Evolutionary conservation across 345 rosid species (phyloP), one percentile per base, ranked within the genome.

Genomic region (Euphorbia peplus): DNA sequence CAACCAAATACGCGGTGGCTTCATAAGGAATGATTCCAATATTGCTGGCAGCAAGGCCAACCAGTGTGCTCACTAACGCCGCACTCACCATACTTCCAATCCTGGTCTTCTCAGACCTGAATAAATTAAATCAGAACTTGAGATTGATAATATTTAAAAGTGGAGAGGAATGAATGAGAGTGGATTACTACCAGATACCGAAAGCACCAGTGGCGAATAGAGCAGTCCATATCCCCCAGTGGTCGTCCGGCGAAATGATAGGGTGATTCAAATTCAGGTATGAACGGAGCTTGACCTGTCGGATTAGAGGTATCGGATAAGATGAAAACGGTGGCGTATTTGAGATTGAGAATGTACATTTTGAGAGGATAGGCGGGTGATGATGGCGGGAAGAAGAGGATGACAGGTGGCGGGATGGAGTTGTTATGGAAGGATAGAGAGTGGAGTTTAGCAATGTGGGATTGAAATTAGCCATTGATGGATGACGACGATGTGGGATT

Each of bases 131-230:
- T 11, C 19, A 21, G n/a, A 26, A 0, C 48, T 60, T 16, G 6
- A 35, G 14, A 21, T 10, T 25, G 14, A 6, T 44, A 5, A 16
- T 25, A n/a, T n/a, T n/a, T n/a, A n/a, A n/a, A n/a, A n/a, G n/a
- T n/a, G n/a, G n/a, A n/a, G n/a, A n/a, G n/a, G n/a, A n/a, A n/a
- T n/a, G n/a, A n/a, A n/a, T n/a, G n/a, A n/a, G n/a, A 11, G 47
- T 6, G 12, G 50, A 44, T 56, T 80, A 88, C 96, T 80, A 88
- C 96, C 96, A 90, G 75, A 93, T 78, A 24, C 97, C 98, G 35
- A 88, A 85, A 65, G 93, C 90, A n/a, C 97, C 97, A 55, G 87
- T 64, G 76, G 91, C 86, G 76, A 93, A 85, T 77, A 90, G 89
- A 72, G 85, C 76, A 5, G 93, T 80, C 97, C 95, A 90, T 24